Evolutionary conservation across 2,329 filamentous ascomycete genomes (phyloP).

Genomic region (Pseudovirgaria hyperparasitica): DNA sequence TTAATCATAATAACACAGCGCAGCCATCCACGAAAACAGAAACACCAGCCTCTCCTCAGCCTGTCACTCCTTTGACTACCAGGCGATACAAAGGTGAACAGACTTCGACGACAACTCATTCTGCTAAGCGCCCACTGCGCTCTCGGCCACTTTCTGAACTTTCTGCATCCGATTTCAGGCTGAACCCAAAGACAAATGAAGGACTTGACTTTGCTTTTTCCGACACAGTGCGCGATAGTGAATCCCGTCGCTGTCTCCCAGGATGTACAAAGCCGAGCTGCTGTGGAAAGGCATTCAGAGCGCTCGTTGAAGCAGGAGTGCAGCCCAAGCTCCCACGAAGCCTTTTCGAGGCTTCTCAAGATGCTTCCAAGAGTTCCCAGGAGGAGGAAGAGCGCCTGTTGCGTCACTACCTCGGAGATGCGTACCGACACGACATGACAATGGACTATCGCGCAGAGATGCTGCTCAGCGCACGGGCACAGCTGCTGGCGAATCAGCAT

Average conservation of each 20-base stretch:
- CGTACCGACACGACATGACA: conserved; percentile 42
- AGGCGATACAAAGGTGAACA: conserved; percentile 3
- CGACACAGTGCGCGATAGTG: conserved; percentile 59
- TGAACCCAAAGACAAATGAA: conserved; percentile 62
- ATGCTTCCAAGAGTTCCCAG: conserved; percentile 14
- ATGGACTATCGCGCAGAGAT: conserved; percentile 49
- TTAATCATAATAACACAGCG: no score
- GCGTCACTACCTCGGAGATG: conserved; percentile 42
- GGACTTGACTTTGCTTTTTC: conserved; percentile 60
- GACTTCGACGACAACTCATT: conserved; percentile 2
- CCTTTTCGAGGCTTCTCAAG: conserved; percentile 3
- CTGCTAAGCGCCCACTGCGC: conserved; percentile 35
- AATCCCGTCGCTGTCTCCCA: conserved; percentile 55
- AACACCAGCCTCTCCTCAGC: no score
- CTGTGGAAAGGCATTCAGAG: conserved; percentile 59
- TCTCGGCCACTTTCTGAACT: conserved; percentile 45
- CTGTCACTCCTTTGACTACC: no score
- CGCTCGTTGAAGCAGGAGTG: conserved; percentile 40
- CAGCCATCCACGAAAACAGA: no score
- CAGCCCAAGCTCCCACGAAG: conserved; percentile 1
- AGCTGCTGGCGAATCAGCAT: conserved; percentile 58
- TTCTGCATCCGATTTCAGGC: conserved; percentile 61
- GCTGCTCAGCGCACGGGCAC: conserved; percentile 63
- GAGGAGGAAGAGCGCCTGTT: conserved; percentile 27
- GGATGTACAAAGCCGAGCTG: conserved; percentile 67